Conservation (phyloP, 2,329 filamentous ascomycete genomes). For the Paracamarosporium sp. region DNA sequence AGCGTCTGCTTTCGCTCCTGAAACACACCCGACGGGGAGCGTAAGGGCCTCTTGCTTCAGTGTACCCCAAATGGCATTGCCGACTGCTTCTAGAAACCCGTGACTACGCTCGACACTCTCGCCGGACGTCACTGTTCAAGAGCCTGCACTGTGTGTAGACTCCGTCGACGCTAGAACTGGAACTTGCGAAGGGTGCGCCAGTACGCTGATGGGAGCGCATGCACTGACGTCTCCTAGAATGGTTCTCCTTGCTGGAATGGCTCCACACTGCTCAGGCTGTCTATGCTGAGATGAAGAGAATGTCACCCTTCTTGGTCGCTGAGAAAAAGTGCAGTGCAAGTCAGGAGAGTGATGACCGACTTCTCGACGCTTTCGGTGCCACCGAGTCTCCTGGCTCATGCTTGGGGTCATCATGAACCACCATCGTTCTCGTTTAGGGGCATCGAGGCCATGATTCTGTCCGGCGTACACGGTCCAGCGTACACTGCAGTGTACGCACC, state of each 20-base stretch:
- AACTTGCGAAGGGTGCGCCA: background rate
- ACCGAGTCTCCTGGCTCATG: background rate
- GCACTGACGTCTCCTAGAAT: background rate
- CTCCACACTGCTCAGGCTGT: background rate
- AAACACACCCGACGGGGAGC: slow-evolving; percentile 6
- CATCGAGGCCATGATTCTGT: background rate
- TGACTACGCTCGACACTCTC: slow-evolving; percentile 4
- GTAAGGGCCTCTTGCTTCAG: slow-evolving; percentile 1
- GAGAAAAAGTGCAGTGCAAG: background rate
- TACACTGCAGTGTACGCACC: background rate
- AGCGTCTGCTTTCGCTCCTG: slow-evolving; percentile 6
- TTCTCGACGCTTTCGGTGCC: background rate
- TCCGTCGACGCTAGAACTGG: slow-evolving; percentile 4
- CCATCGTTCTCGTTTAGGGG: background rate
- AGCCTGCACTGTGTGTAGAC: slow-evolving; percentile 6
- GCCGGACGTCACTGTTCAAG: slow-evolving; percentile 10
- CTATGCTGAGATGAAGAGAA: background rate
- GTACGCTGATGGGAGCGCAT: background rate
- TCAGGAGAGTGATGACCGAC: background rate
- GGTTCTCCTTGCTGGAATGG: background rate
- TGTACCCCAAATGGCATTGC: slow-evolving; percentile 9
- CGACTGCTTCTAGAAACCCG: slow-evolving; percentile 22
- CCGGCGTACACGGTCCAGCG: background rate
- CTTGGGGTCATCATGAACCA: background rate
- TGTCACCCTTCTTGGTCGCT: background rate